Conservation (phyloP, 2,329 filamentous ascomycete genomes). For the Diaporthe sp. region DNA sequence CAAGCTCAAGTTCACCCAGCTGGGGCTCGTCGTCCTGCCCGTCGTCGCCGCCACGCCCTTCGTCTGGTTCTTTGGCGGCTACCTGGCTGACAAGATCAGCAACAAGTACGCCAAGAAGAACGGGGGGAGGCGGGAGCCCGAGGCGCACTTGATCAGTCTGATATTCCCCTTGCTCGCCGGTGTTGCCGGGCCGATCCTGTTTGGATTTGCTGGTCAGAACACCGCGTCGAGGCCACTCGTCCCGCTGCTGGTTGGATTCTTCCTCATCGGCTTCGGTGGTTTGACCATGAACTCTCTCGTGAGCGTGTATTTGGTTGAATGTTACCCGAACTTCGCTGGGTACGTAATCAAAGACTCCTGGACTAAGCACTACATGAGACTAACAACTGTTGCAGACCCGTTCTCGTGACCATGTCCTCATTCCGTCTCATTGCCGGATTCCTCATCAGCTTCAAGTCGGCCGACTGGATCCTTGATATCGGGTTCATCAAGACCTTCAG, state of each 20-base stretch:
- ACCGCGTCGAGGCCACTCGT: constrained; percentile 32
- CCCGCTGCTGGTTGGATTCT: constrained; percentile 34
- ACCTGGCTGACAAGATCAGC: constrained; percentile 40
- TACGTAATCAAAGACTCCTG: constrained; percentile 6
- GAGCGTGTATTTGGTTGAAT: constrained; percentile 43
- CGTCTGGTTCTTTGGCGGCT: constrained; percentile 42
- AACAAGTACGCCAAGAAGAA: constrained; percentile 38
- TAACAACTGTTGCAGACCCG: constrained; percentile 41
- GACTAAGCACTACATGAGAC: neutral
- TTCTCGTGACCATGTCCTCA: constrained; percentile 45
- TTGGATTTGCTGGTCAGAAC: constrained; percentile 40
- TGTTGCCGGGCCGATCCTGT: constrained; percentile 37
- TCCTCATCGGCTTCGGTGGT: constrained; percentile 37
- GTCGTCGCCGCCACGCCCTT: constrained; percentile 41
- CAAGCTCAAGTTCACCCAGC: constrained; percentile 41
- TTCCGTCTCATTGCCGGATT: constrained; percentile 46
- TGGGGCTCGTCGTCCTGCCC: constrained; percentile 39
- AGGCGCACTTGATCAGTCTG: constrained; percentile 40
- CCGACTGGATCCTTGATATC: constrained; percentile 43
- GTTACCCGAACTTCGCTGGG: constrained; percentile 45
- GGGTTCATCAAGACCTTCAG: constrained; percentile 42
- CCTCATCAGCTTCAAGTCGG: constrained; percentile 44
- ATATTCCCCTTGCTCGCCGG: constrained; percentile 36
- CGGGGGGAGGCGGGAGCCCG: constrained; percentile 40
- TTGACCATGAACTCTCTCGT: constrained; percentile 39